Percentiles rank a stretch among this genome's conserved stretches.
phyloP scores from a whole-genome alignment of 495 filamentous ascomycete genomes.

The Amniculicola lignicola region DNA sequence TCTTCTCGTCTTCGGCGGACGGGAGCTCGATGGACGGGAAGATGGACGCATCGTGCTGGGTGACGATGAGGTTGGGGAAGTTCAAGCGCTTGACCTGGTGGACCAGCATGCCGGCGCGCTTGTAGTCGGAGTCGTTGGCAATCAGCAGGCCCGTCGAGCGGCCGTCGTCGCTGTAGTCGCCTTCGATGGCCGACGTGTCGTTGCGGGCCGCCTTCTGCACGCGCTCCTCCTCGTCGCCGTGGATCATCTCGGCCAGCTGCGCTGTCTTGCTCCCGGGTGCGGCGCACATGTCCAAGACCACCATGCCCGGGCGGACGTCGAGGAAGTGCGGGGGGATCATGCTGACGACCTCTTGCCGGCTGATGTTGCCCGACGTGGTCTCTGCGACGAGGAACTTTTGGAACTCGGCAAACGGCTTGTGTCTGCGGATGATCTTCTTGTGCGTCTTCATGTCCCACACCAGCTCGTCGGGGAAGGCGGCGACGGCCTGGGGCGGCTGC shows the following conservation, averaged over 20 bases:
- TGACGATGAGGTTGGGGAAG: constrained; percentile 94
- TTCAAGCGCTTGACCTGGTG: constrained; percentile 96
- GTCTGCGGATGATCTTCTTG: constrained; percentile 86
- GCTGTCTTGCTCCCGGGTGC: constrained; percentile 95
- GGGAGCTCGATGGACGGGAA: constrained; percentile 81
- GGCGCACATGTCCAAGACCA: constrained; percentile 90
- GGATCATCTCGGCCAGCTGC: constrained; percentile 91
- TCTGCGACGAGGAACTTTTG: constrained; percentile 98
- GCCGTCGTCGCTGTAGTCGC: constrained; percentile 71
- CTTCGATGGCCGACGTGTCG: constrained; percentile 48
- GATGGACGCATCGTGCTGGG: constrained; percentile 95
- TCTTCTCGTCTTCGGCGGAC: constrained; percentile 53
- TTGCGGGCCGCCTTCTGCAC: constrained; percentile 53
- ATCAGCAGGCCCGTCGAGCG: constrained; percentile 86
- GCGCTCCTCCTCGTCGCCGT: constrained; percentile 81
- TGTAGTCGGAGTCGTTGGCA: constrained; percentile 94
- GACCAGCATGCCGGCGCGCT: constrained; percentile 90
- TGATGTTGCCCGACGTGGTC: constrained; percentile 95
- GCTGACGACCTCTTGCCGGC: constrained; percentile 91
- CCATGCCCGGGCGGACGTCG: constrained; percentile 86
- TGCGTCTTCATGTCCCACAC: constrained; percentile 96
- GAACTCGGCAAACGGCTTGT: constrained; percentile 87
- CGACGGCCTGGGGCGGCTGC: constrained; percentile 72
- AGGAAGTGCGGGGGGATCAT: constrained; percentile 97
- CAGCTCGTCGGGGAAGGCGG: constrained; percentile 89